Conservation (phyloP, 1,139 yeast genomes). For the Lodderomyces metapsilosis region DNA sequence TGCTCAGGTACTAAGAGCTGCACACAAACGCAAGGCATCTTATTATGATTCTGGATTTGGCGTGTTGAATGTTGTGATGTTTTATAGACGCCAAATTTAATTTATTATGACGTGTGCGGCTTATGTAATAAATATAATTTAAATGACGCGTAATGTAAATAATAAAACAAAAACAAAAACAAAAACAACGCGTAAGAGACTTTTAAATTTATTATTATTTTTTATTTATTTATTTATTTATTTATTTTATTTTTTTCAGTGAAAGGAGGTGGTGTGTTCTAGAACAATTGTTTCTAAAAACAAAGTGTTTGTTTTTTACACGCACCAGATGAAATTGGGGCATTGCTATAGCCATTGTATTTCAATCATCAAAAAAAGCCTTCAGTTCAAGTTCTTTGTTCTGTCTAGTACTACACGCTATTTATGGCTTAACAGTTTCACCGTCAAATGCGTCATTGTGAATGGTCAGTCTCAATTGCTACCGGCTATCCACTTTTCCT, state of each 20-base stretch:
- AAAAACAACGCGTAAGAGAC: slow-evolving; percentile 1
- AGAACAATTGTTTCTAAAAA: too few species aligned
- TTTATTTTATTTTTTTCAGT: neutral
- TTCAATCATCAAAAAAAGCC: too few species aligned
- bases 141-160: too few species aligned
- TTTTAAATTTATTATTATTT: too few species aligned
- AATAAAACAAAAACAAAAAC: neutral
- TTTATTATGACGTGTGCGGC: neutral
- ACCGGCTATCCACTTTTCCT: too few species aligned
- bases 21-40: neutral
- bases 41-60: neutral
- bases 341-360: neutral
- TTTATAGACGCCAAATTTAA: neutral
- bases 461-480: too few species aligned
- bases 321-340: slow-evolving; percentile 1
- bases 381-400: too few species aligned
- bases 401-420: neutral
- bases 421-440: too few species aligned
- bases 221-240: neutral
- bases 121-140: neutral
- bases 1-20: neutral
- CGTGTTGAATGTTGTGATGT: neutral
- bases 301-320: too few species aligned
- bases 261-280: slow-evolving; percentile 1
- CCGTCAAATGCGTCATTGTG: too few species aligned